phyloP scores from a whole-genome alignment of 805 yeast species.

The Candida succiphila region DNA sequence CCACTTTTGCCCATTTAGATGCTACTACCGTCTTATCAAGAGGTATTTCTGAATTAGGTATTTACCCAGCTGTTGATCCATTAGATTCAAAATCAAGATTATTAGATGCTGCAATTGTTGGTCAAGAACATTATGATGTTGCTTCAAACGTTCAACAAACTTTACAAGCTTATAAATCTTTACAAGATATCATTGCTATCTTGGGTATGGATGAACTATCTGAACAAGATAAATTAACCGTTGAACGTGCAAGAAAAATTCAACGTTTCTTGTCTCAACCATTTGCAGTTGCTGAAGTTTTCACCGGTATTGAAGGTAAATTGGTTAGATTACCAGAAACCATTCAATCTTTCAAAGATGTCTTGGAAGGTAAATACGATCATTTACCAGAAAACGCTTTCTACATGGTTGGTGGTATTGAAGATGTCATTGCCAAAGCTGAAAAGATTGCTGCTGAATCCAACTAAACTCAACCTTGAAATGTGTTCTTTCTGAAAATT shows the following conservation, averaged over 20 bases:
- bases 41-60: slow-evolving; percentile 99
- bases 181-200: slow-evolving; percentile 99
- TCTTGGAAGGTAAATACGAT: slow-evolving; percentile 97
- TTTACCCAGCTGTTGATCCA: slow-evolving; percentile 99
- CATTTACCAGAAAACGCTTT: slow-evolving; percentile 98
- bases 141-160: slow-evolving; percentile 96
- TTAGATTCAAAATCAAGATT: slow-evolving; percentile 98
- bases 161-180: slow-evolving; percentile 98
- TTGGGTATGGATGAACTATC: slow-evolving; percentile 99
- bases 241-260: slow-evolving; percentile 99
- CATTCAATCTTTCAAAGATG: slow-evolving; percentile 89
- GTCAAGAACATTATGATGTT: slow-evolving; percentile 96
- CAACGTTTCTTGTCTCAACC: slow-evolving; percentile 99
- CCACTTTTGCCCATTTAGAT: slow-evolving; percentile 99
- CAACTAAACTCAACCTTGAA: slow-evolving; percentile 41
- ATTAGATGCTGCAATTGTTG: slow-evolving; percentile 94
- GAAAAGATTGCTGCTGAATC: slow-evolving; percentile 96
- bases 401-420: slow-evolving; percentile 99
- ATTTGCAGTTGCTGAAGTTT: slow-evolving; percentile 98
- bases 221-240: slow-evolving; percentile 96
- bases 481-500: no score
- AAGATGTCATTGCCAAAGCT: slow-evolving; percentile 97
- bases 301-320: slow-evolving; percentile 99
- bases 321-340: slow-evolving; percentile 96
- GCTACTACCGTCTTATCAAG: slow-evolving; percentile 99